Evolutionary conservation across 768 basidiomycete genomes (phyloP).

Genomic region (Rhodotorula babjevae): DNA sequence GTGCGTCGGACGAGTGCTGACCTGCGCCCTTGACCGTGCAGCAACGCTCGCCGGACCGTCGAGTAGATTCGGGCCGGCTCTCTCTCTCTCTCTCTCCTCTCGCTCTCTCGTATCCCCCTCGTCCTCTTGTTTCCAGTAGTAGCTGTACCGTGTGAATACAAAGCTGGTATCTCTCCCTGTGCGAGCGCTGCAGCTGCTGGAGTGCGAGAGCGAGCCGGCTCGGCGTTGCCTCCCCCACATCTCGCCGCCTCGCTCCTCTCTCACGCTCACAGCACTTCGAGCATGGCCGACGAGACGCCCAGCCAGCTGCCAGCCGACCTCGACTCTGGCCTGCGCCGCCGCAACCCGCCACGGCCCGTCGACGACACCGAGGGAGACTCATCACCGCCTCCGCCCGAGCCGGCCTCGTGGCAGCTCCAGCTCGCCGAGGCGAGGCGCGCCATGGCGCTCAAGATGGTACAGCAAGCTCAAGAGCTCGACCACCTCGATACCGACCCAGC

Average conservation of each 20-base stretch:
- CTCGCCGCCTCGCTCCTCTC: background rate
- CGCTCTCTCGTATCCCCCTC: background rate
- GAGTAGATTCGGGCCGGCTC: background rate
- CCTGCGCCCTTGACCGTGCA: background rate
- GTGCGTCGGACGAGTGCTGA: background rate
- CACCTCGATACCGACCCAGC: conserved; percentile 29
- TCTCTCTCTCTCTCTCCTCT: no score
- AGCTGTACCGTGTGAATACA: no score
- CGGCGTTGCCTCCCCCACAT: background rate
- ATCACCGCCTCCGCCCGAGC: rapidly evolving
- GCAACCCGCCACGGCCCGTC: background rate
- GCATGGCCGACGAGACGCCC: no score
- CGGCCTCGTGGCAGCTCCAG: conserved; percentile 2
- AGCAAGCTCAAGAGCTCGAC: background rate
- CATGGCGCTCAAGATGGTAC: background rate
- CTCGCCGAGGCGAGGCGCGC: background rate
- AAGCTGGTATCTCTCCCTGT: no score
- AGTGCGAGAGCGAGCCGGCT: background rate
- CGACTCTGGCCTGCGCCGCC: background rate
- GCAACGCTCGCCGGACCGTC: conserved; percentile 3
- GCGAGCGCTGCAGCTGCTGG: no score
- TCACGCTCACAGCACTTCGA: no score
- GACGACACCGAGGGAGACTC: background rate
- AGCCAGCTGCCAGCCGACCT: no score
- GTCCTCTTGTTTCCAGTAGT: background rate